A percentile compares a stretch with the other conserved stretches of the same genome.
phyloP scores from a whole-genome alignment of 441 rosid genomes.

The Dalechampia spathulata region DNA sequence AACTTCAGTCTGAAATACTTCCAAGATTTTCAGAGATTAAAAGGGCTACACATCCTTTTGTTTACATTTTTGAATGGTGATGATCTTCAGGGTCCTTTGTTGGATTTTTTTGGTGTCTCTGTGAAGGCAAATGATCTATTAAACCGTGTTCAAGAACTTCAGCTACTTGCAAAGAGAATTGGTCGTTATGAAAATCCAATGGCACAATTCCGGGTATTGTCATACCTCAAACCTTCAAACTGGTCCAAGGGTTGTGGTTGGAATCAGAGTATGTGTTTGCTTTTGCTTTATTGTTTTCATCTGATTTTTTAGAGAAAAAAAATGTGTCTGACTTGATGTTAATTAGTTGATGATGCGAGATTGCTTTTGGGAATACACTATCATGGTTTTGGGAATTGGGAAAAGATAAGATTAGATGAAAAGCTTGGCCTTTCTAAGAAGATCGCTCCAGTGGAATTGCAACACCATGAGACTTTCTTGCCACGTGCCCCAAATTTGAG shows the following conservation, averaged over 20 bases:
- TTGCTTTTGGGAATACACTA: conserved; percentile 86
- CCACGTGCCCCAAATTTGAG: conserved; percentile 97
- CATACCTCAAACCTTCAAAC: conserved; percentile 92
- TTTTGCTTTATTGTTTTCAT: background rate
- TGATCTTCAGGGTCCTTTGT: conserved; percentile 67
- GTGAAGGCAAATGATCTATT: conserved; percentile 85
- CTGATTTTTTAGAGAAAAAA: background rate
- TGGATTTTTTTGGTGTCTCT: conserved; percentile 95
- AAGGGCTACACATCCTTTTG: background rate
- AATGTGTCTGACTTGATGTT: conserved; percentile 3
- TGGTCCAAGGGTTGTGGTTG: conserved; percentile 99
- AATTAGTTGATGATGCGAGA: conserved; percentile 93
- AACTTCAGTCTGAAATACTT: background rate
- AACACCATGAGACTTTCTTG: conserved; percentile 96
- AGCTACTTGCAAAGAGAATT: conserved; percentile 79
- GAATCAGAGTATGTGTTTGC: conserved; percentile 70
- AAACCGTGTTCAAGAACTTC: conserved; percentile 84
- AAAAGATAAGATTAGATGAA: conserved; percentile 88
- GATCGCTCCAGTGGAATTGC: conserved; percentile 98
- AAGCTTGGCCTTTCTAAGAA: conserved; percentile 89
- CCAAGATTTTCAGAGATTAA: background rate
- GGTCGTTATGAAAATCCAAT: conserved; percentile 75
- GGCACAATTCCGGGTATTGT: conserved; percentile 78
- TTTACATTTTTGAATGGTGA: conserved; percentile 10
- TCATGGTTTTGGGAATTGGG: conserved; percentile 99